Evolutionary conservation across 192 early-diverging fungal species (phyloP).

Genomic region (Borealophlyctis nickersoniae): DNA sequence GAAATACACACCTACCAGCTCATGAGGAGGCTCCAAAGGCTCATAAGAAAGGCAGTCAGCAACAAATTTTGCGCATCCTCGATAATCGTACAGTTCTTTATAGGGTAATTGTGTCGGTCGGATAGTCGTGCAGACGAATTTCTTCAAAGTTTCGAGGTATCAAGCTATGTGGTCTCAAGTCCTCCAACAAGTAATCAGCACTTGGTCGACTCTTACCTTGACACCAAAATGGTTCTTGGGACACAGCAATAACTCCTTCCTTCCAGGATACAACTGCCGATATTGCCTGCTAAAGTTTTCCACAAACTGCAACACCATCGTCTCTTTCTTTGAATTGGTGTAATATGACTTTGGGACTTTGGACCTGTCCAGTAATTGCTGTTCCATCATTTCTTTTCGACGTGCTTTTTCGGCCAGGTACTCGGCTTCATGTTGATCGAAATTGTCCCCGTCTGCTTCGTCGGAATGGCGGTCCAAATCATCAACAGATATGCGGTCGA

Average conservation of each 20-base stretch:
- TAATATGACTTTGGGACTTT: conserved; percentile 46
- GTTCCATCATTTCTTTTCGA: conserved; percentile 17
- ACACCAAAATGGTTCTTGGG: conserved; percentile 56
- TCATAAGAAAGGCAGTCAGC: conserved; percentile 53
- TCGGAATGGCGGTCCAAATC: too few relatives aligned
- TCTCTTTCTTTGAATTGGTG: conserved; percentile 45
- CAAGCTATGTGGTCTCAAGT: too few relatives aligned
- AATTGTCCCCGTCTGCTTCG: too few relatives aligned
- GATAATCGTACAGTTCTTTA: conserved; percentile 55
- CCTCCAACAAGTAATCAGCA: too few relatives aligned
- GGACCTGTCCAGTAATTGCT: conserved; percentile 36
- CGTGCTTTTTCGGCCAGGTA: conserved; percentile 36
- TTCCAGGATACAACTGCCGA: conserved; percentile 50
- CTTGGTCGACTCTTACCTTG: conserved; percentile 33
- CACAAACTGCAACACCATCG: conserved; percentile 47
- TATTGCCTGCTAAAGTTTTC: conserved; percentile 59
- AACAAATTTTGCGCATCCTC: conserved; percentile 50
- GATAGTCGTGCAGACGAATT: conserved; percentile 57
- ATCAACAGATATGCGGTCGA: too few relatives aligned
- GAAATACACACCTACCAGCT: conserved; percentile 40
- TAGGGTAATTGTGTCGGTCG: conserved; percentile 53
- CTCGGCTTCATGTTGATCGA: conserved; percentile 40
- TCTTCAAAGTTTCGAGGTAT: conserved; percentile 20
- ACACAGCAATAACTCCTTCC: conserved; percentile 46
- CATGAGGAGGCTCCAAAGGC: conserved; percentile 52